These are phyloP conservation scores for Inonotus hispidus DNA, from an alignment of 1,284 basidiomycete species.

Conservation along the genomic window DNA sequence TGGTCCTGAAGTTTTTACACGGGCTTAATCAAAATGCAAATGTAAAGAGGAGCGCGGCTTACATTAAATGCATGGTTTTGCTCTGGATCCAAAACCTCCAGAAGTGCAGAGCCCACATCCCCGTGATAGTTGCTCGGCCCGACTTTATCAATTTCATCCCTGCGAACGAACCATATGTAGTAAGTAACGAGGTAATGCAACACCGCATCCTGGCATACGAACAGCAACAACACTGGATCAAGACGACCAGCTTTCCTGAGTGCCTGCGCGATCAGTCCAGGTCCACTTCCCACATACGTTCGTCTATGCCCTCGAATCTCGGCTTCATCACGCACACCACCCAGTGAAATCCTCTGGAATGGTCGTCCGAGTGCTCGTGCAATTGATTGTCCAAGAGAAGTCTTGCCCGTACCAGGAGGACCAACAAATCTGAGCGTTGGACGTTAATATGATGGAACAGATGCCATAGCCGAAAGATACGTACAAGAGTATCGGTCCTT, in stretches of 20 bases:
- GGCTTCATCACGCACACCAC: conserved; percentile 86
- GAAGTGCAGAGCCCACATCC: conserved; percentile 80
- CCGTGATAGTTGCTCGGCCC: conserved; percentile 84
- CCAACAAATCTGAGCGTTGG: conserved; percentile 59
- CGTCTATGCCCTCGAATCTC: conserved; percentile 87
- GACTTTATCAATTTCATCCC: conserved; percentile 86
- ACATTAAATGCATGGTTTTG: conserved; percentile 85
- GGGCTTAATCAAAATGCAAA: not conserved
- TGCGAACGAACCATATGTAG: conserved; percentile 31
- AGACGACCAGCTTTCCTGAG: conserved; percentile 79
- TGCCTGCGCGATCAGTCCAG: conserved; percentile 85
- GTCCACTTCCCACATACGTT: conserved; percentile 87
- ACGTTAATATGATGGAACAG: not conserved
- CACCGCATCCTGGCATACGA: conserved; percentile 29
- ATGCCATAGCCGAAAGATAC: conserved; percentile 25
- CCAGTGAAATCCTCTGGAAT: conserved; percentile 90
- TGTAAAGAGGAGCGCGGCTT: conserved; percentile 26
- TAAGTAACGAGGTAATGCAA: not conserved
- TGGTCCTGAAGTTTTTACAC: conserved; percentile 64
- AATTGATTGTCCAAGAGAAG: conserved; percentile 81
- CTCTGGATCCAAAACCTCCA: conserved; percentile 90
- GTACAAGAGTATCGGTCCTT: conserved; percentile 80
- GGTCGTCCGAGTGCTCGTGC: conserved; percentile 78
- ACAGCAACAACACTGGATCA: conserved; percentile 79
- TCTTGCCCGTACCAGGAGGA: conserved; percentile 82